Percentiles rank a stretch among this genome's conserved stretches.
phyloP scores from a whole-genome alignment of 768 basidiomycete species.

The Kwoniella newhampshirensis region DNA sequence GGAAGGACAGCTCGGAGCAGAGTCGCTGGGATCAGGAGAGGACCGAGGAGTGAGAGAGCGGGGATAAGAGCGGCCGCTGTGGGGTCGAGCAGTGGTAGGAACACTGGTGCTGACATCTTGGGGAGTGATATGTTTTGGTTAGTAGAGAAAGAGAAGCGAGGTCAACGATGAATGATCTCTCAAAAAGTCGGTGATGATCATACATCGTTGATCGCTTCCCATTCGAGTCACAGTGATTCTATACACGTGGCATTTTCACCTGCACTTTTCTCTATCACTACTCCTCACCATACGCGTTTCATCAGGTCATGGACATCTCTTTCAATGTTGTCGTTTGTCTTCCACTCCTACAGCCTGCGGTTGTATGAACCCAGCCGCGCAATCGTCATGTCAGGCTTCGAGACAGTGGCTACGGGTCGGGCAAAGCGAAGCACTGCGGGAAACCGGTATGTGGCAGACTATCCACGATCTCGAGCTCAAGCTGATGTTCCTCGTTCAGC shows the following conservation, averaged over 20 bases:
- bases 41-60: slow-evolving; percentile 72
- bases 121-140: neutral
- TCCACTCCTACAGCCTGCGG: too few species aligned
- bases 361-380: neutral
- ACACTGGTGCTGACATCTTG: slow-evolving; percentile 43
- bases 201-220: neutral
- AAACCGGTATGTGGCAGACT: slow-evolving; percentile 38
- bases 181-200: neutral
- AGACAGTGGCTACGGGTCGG: slow-evolving; percentile 42
- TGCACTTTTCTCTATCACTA: too few species aligned
- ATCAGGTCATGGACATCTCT: too few species aligned
- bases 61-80: slow-evolving; percentile 58
- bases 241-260: neutral
- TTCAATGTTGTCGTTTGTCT: too few species aligned
- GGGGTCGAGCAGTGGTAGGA: slow-evolving; percentile 53
- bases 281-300: too few species aligned
- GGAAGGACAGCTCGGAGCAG: slow-evolving; percentile 48
- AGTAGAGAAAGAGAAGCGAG: neutral
- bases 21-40: slow-evolving; percentile 62
- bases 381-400: slow-evolving; percentile 15
- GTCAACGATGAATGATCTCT: neutral
- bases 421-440: slow-evolving; percentile 48
- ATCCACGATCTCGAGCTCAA: neutral
- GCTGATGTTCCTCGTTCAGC: slow-evolving; percentile 24
- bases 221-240: too few species aligned